Conservation (phyloP, 2,329 filamentous ascomycete genomes). For the Aureobasidium musti region DNA sequence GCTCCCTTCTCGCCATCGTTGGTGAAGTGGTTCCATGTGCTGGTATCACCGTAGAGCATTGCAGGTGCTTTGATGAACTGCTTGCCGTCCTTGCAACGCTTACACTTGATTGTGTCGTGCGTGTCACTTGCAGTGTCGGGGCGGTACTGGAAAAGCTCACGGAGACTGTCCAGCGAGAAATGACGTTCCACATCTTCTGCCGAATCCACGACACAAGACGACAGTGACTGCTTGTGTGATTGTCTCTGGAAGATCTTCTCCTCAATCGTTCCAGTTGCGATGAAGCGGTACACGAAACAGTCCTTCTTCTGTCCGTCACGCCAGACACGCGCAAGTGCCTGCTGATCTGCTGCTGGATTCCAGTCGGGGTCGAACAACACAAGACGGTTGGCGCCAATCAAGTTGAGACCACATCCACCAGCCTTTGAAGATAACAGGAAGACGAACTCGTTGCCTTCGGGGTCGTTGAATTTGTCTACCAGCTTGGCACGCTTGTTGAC, state of each 20-base stretch:
- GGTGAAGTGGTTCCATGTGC: slow-evolving; percentile 98
- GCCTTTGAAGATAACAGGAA: slow-evolving; percentile 97
- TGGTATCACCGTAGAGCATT: slow-evolving; percentile 96
- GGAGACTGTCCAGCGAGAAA: slow-evolving; percentile 85
- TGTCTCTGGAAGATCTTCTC: slow-evolving; percentile 99
- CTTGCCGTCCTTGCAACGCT: slow-evolving; percentile 78
- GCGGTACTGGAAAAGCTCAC: slow-evolving; percentile 93
- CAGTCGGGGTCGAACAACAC: slow-evolving; percentile 93
- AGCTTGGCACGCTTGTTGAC: slow-evolving; percentile 96
- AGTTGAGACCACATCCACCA: slow-evolving; percentile 91
- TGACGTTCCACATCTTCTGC: slow-evolving; percentile 97
- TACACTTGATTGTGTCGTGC: slow-evolving; percentile 98
- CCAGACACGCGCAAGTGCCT: slow-evolving; percentile 96
- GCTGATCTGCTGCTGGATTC: slow-evolving; percentile 97
- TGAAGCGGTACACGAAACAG: slow-evolving; percentile 99
- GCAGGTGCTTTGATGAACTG: slow-evolving; percentile 89
- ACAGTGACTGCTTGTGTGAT: slow-evolving; percentile 95
- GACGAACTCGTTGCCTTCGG: slow-evolving; percentile 83
- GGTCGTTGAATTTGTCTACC: slow-evolving; percentile 97
- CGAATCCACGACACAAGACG: slow-evolving; percentile 92
- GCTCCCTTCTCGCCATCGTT: slow-evolving; percentile 66
- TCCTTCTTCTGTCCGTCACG: slow-evolving; percentile 99
- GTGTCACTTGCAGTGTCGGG: slow-evolving; percentile 85
- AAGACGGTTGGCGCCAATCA: slow-evolving; percentile 91
- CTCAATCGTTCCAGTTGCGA: slow-evolving; percentile 95